Evolutionary conservation across 2,329 filamentous ascomycete species (phyloP), one percentile per base, ranked within the genome.

Genomic region (Cercospora brassicicola): DNA sequence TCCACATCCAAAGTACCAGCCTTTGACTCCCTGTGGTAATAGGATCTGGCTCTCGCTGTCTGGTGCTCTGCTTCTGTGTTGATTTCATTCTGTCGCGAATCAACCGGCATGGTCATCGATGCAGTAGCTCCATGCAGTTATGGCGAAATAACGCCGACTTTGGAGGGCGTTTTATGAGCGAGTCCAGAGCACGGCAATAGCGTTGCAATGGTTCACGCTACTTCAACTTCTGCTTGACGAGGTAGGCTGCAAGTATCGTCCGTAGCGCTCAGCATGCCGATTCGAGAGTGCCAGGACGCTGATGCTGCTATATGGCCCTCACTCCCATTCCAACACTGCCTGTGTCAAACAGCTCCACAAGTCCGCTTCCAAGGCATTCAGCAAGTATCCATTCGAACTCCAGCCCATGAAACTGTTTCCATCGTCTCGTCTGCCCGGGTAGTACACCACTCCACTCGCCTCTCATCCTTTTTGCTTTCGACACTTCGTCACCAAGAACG

Each of bases 321-420:
- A 92, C 85, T 10, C 87, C 91, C 68, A 86, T 83, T 1, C 91
- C 91, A n/a, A 93, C 89, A 73, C 87, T 90, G 13, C 89, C 84
- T 11, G 91, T 93, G 75, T 92, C 87, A 77, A 94, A 94, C 13
- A 91, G 80, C 78, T 94, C 91, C 3, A 93, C 85, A 15, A 90
- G 75, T 1, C 91, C 91, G 30, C 88, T 83, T 0, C 90, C 91
- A 26, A 91, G 83, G 53, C 89, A 90, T 77, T 93, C 90, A 48
- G 86, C 88, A 51, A 93, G 76, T 15, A 91, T 83, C 89, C 89
- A 93, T 67, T 90, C 85, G 78, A 92, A 93, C 53, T 85, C 80
- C 68, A 92, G 78, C 0, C 91, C 91, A 74, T 87, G 86, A 70
- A 92, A 91, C 31, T 87, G 84, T 76, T 85, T 89, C 91, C 91